A percentile compares a stretch with the other conserved stretches of the same genome.
Conservation (phyloP, 2,329 filamentous ascomycete genomes). For the Monilinia aucupariae region DNA sequence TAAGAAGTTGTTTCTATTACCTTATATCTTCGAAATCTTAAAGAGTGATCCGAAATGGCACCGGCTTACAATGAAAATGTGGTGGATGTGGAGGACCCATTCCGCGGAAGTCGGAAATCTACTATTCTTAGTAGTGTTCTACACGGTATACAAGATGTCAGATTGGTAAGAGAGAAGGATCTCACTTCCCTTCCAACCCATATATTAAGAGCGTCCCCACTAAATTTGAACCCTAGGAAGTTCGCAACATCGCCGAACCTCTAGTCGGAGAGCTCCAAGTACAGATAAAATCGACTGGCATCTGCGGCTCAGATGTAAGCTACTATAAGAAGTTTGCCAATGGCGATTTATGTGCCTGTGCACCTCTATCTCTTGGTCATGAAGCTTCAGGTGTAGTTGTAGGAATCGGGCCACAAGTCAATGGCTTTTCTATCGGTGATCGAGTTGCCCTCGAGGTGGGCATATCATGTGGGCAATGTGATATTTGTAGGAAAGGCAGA, state of each 20-base stretch:
- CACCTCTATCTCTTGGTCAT: conserved; percentile 60
- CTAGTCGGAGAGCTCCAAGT: conserved; percentile 55
- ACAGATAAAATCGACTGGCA: conserved; percentile 58
- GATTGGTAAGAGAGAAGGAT: conserved; percentile 44
- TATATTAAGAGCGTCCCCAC: not conserved
- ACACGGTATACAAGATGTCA: conserved; percentile 52
- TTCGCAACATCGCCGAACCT: conserved; percentile 41
- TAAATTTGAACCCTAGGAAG: conserved; percentile 40
- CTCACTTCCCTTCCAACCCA: not conserved
- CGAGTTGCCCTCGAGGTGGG: conserved; percentile 77
- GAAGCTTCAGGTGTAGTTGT: conserved; percentile 56
- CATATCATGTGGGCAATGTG: conserved; percentile 83
- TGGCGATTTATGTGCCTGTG: conserved; percentile 61
- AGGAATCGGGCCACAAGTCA: conserved; percentile 48
- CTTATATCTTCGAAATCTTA: conserved; percentile 12
- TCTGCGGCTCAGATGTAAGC: conserved; percentile 65
- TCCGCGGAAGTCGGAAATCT: conserved; percentile 18
- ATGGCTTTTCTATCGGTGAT: conserved; percentile 50
- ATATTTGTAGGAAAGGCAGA: conserved; percentile 82
- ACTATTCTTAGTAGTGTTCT: conserved; percentile 49
- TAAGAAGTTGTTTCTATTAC: conserved; percentile 1
- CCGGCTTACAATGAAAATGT: conserved; percentile 19
- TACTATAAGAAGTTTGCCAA: conserved; percentile 71
- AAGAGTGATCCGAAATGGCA: conserved; percentile 22
- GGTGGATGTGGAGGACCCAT: conserved; percentile 13